These are phyloP conservation scores for Penicillium sp. DNA, from an alignment of 2,329 filamentous ascomycete species.

Conservation along the genomic window DNA sequence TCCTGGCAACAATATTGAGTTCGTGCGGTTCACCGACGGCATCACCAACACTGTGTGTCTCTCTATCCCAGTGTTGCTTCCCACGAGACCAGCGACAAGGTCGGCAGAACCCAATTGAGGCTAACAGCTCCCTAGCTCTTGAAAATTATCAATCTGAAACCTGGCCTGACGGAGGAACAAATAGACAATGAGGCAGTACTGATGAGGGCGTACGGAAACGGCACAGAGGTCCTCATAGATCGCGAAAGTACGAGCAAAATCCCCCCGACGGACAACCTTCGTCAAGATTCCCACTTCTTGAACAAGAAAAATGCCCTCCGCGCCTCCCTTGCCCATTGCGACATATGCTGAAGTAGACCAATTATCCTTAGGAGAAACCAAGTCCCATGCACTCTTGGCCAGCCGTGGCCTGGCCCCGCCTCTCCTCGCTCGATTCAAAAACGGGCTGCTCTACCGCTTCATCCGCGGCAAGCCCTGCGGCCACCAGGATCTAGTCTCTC, in stretches of 20 bases:
- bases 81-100: neutral
- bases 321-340: constrained; percentile 29
- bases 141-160: constrained; percentile 50
- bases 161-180: constrained; percentile 69
- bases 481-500: constrained; percentile 73
- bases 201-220: constrained; percentile 88
- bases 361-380: constrained; percentile 53
- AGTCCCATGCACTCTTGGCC: constrained; percentile 80
- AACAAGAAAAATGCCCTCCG: neutral
- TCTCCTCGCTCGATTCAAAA: constrained; percentile 87
- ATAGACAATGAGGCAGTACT: constrained; percentile 83
- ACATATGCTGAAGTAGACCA: constrained; percentile 33
- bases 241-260: constrained; percentile 68
- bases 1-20: constrained; percentile 70
- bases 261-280: constrained; percentile 1
- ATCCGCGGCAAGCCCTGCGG: constrained; percentile 77
- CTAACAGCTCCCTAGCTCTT: constrained; percentile 40
- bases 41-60: constrained; percentile 84
- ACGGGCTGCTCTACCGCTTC: constrained; percentile 92
- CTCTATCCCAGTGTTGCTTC: constrained; percentile 2
- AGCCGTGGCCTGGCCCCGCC: constrained; percentile 77
- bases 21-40: constrained; percentile 91
- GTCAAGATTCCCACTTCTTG: neutral
- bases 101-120: neutral
- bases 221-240: constrained; percentile 93